A percentile compares a stretch with the other conserved stretches of the same genome.
Conservation (phyloP, 352 stramenopile species). For the Phytophthora fragariaefolia region DNA sequence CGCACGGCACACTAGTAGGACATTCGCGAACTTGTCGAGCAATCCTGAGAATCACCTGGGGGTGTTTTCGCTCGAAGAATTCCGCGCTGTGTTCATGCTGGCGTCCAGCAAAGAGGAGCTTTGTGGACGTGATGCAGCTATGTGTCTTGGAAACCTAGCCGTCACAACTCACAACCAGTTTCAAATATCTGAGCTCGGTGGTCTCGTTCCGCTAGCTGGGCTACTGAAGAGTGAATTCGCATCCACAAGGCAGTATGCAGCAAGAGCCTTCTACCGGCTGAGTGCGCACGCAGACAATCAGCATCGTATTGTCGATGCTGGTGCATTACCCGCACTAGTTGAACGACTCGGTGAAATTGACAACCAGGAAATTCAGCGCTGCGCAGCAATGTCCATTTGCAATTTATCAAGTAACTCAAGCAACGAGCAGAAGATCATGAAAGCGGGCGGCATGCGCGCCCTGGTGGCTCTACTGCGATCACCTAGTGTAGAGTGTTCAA, state of each 20-base stretch:
- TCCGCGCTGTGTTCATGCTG: slow-evolving; percentile 81
- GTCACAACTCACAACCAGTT: slow-evolving; percentile 91
- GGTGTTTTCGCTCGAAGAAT: slow-evolving; percentile 85
- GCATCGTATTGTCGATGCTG: slow-evolving; percentile 83
- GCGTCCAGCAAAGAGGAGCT: slow-evolving; percentile 75
- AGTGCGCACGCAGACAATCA: slow-evolving; percentile 90
- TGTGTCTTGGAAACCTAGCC: slow-evolving; percentile 95
- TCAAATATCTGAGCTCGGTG: slow-evolving; percentile 89
- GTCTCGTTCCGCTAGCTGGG: slow-evolving; percentile 80
- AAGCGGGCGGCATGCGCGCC: slow-evolving; percentile 66
- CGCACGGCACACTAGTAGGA: slow-evolving; percentile 87
- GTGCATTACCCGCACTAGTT: slow-evolving; percentile 81
- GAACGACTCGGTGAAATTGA: slow-evolving; percentile 46
- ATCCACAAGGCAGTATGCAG: slow-evolving; percentile 82
- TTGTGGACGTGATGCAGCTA: slow-evolving; percentile 91
- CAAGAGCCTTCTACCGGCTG: slow-evolving; percentile 91
- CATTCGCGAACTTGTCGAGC: slow-evolving; percentile 92
- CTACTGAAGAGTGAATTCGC: slow-evolving; percentile 77
- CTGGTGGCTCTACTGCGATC: slow-evolving; percentile 70
- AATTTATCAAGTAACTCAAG: slow-evolving; percentile 79
- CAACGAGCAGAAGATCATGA: slow-evolving; percentile 86
- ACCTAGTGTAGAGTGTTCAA: slow-evolving; percentile 61
- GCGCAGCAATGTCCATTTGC: slow-evolving; percentile 85
- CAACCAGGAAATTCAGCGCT: slow-evolving; percentile 75
- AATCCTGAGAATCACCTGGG: slow-evolving; percentile 93